A percentile compares a stretch with the other conserved stretches of the same genome.
phyloP scores from a whole-genome alignment of 768 basidiomycete genomes.

The Amanita pseudoporphyria region DNA sequence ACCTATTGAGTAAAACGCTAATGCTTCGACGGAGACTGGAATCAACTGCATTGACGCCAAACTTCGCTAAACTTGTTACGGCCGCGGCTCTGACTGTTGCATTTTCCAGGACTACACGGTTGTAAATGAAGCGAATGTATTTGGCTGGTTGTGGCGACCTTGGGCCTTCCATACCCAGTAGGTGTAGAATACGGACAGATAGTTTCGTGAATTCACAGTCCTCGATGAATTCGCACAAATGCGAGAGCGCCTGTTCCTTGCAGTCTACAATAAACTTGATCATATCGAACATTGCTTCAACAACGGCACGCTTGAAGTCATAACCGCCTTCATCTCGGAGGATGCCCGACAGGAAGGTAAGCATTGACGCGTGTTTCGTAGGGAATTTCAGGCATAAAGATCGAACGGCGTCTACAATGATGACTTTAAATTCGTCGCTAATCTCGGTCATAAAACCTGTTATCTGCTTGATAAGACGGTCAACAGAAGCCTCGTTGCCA shows the following conservation, averaged over 20 bases:
- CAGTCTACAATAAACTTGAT: conserved; percentile 94
- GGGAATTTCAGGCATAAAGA: conserved; percentile 99
- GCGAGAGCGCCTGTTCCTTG: conserved; percentile 95
- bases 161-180: conserved; percentile 94
- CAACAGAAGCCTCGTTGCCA: conserved; percentile 97
- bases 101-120: conserved; percentile 97
- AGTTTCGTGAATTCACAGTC: conserved; percentile 99
- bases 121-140: conserved; percentile 99
- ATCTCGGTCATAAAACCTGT: conserved; percentile 99
- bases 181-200: conserved; percentile 90
- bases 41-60: conserved; percentile 86
- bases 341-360: conserved; percentile 93
- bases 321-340: conserved; percentile 98
- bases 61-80: conserved; percentile 91
- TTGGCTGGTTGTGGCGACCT: conserved; percentile 95
- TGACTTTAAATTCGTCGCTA: conserved; percentile 99
- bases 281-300: conserved; percentile 99
- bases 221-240: conserved; percentile 99
- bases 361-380: conserved; percentile 92
- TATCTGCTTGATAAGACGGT: conserved; percentile 98
- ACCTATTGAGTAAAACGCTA: conserved; percentile 80
- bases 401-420: conserved; percentile 97
- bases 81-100: conserved; percentile 96
- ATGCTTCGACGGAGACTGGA: conserved; percentile 74
- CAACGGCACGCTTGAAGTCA: conserved; percentile 98